Evolutionary conservation across 2,329 filamentous ascomycete species (phyloP).

Genomic region (Penicillium vulpinum): DNA sequence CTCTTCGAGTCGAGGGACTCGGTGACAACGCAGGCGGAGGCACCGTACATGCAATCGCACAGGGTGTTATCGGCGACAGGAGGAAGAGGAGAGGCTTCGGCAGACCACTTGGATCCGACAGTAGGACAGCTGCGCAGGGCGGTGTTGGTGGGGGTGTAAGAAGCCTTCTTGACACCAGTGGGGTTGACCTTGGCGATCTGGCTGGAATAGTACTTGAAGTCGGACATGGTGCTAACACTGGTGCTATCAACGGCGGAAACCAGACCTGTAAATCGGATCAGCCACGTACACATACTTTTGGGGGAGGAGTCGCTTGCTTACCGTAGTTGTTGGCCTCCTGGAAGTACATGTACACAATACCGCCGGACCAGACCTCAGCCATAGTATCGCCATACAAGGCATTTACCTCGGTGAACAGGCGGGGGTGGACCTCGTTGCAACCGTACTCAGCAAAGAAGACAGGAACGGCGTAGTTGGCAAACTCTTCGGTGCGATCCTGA

Average conservation of each 20-base stretch:
- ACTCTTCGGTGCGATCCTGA: slow-evolving; percentile 76
- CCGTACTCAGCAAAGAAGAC: slow-evolving; percentile 98
- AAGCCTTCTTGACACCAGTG: slow-evolving; percentile 60
- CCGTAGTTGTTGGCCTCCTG: slow-evolving; percentile 72
- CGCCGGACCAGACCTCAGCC: slow-evolving; percentile 83
- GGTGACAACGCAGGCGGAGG: slow-evolving; percentile 67
- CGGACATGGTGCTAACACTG: slow-evolving; percentile 64
- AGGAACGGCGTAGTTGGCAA: slow-evolving; percentile 81
- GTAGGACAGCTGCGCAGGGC: slow-evolving; percentile 68
- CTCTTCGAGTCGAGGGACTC: slow-evolving; percentile 30
- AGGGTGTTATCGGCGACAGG: slow-evolving; percentile 74
- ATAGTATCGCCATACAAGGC: slow-evolving; percentile 78
- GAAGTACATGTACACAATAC: slow-evolving; percentile 98
- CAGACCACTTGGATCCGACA: slow-evolving; percentile 64
- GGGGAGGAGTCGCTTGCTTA: slow-evolving; percentile 4
- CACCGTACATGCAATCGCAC: slow-evolving; percentile 79
- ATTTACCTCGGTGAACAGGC: slow-evolving; percentile 78
- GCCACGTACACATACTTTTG: neutral
- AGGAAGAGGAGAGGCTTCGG: slow-evolving; percentile 64
- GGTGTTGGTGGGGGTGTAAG: slow-evolving; percentile 72
- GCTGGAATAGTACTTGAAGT: slow-evolving; percentile 71
- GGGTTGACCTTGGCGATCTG: slow-evolving; percentile 69
- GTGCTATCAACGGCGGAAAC: slow-evolving; percentile 57
- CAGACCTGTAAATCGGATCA: slow-evolving; percentile 51
- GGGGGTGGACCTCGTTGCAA: slow-evolving; percentile 72